Evolutionary conservation across 805 yeast genomes (phyloP), one percentile per base, ranked within the genome.

Genomic region (Peterozyma xylosa): DNA sequence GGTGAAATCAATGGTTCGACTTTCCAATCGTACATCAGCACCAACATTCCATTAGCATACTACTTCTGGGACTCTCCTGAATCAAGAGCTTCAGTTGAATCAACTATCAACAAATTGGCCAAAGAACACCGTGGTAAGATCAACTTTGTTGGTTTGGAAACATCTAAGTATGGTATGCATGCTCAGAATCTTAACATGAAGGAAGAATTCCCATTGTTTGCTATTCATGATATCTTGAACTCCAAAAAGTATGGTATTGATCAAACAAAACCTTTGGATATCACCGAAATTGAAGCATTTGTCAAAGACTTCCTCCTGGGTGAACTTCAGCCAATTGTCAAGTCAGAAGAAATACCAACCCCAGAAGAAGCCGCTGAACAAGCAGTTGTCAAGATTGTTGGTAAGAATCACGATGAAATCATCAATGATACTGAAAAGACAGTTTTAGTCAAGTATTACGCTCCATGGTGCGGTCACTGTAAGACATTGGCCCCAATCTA

Each of bases 401-500:
- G 88, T 53, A 76, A 80, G 67, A 87, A 80, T 58, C 93, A 87
- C 66, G 83, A 85, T 41, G 78, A 73, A 32, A 67, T 87, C 47
- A 74, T 87, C 42, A 64, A 64, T 30, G 86, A 80, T 58, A 80
- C 81, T 55, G 57, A 60, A 42, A 46, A 62, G 38, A 79, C 74
- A 63, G 81, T 84, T 35, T 66, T 90, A 46, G 95, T 91, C 45
- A 85, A 87, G 70, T 91, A 90, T 68, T 90, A 86, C 60, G 97
- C 98, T 39, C 93, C 95, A 67, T 89, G 96, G 96, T 88, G 96
- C 71, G 93, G 96, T 38, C 96, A 89, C 73, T 88, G 96, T 73
- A 87, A 86, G 73, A 86, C 77, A 66, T 73, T 89, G 62, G 91
- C 91, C 42, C 96, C 96, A 58, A 73, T 72, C 46, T 91, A 80